phyloP scores from a whole-genome alignment of 768 basidiomycete species.

The Cyathus striatus region DNA sequence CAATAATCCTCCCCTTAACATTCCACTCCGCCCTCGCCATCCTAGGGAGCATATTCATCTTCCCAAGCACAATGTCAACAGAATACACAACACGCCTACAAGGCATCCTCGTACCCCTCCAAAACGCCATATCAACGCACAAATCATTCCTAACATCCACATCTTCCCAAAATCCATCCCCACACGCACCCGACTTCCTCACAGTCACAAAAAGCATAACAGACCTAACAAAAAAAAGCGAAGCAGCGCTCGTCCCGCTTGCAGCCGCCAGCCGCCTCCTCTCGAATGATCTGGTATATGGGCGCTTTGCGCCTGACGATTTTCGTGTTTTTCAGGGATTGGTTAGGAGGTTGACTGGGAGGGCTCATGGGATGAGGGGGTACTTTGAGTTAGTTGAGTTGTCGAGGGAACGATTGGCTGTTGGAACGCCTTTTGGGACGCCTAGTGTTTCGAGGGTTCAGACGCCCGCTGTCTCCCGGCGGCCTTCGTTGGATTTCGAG shows the following conservation, averaged over 20 bases:
- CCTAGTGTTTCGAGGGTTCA: no score
- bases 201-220: slow-evolving; percentile 22
- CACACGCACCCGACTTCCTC: slow-evolving; percentile 34
- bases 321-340: slow-evolving; percentile 45
- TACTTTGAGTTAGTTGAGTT: slow-evolving; percentile 67
- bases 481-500: no score
- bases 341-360: slow-evolving; percentile 44
- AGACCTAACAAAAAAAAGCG: slow-evolving; percentile 28
- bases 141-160: slow-evolving; percentile 35
- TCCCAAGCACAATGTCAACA: slow-evolving; percentile 60
- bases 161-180: slow-evolving; percentile 19
- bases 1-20: slow-evolving; percentile 50
- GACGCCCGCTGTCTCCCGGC: no score
- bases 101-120: slow-evolving; percentile 43
- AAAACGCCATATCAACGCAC: slow-evolving; percentile 40
- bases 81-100: slow-evolving; percentile 49
- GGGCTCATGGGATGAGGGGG: slow-evolving; percentile 56
- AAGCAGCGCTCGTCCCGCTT: slow-evolving; percentile 47
- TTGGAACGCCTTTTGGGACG: slow-evolving; percentile 17
- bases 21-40: slow-evolving; percentile 58
- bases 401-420: slow-evolving; percentile 50
- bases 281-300: slow-evolving; percentile 53
- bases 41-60: slow-evolving; percentile 45
- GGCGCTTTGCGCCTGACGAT: slow-evolving; percentile 54
- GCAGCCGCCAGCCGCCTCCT: slow-evolving; percentile 49